Evolutionary conservation across 208 protist genomes (phyloP).

Genomic region (Trypanosoma lewisi): DNA sequence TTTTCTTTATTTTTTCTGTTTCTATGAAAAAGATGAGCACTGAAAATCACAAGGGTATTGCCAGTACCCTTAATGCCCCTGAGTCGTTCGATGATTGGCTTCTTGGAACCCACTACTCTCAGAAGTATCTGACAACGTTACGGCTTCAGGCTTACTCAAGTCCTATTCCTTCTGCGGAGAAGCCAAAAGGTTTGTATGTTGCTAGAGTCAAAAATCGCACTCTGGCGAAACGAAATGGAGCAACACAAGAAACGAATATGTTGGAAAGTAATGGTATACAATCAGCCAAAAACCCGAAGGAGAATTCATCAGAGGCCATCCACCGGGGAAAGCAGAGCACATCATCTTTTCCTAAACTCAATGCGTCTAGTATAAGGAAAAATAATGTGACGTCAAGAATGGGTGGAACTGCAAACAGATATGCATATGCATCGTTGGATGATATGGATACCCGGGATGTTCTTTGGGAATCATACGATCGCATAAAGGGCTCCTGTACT

Average conservation of each 20-base stretch:
- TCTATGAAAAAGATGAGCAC: slow-evolving; percentile 9
- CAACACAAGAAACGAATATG: not conserved
- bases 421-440: slow-evolving; percentile 3
- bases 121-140: slow-evolving; percentile 18
- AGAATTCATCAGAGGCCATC: not conserved
- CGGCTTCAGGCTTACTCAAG: slow-evolving; percentile 3
- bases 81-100: slow-evolving; percentile 27
- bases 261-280: not conserved
- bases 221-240: not conserved
- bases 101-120: slow-evolving; percentile 26
- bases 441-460: slow-evolving; percentile 11
- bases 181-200: not conserved
- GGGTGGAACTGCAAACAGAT: not conserved
- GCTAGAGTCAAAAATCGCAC: not conserved
- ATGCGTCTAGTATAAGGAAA: not conserved
- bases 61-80: slow-evolving; percentile 12
- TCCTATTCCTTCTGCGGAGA: slow-evolving; percentile 11
- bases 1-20: slow-evolving; percentile 11
- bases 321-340: not conserved
- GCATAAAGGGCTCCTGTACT: slow-evolving; percentile 25
- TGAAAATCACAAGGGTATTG: slow-evolving; percentile 9
- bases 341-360: not conserved
- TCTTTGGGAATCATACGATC: slow-evolving; percentile 30
- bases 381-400: not conserved
- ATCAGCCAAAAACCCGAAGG: not conserved